Conservation (phyloP, 805 yeast species). For the Cyberlindnera meyerae region DNA sequence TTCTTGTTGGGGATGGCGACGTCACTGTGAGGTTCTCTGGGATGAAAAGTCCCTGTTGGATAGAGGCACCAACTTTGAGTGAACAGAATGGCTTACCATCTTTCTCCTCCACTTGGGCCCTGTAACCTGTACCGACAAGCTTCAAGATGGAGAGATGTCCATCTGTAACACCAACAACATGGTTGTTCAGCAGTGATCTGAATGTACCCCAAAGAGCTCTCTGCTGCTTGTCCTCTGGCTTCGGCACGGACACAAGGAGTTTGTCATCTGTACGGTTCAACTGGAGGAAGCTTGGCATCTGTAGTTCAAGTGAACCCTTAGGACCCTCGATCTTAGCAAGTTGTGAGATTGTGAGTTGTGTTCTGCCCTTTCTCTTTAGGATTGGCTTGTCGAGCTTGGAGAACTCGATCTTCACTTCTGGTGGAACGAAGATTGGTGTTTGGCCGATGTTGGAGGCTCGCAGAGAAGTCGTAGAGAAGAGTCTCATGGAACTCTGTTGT, state of each 20-base stretch:
- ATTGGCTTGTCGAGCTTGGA: constrained; percentile 51
- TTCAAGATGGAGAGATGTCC: constrained; percentile 86
- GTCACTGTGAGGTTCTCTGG: constrained; percentile 74
- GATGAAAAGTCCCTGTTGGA: constrained; percentile 66
- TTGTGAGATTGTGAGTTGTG: constrained; percentile 52
- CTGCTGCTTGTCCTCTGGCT: constrained; percentile 58
- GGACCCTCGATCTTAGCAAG: constrained; percentile 69
- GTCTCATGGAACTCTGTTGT: constrained; percentile 20
- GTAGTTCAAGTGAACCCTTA: constrained; percentile 57
- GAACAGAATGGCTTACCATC: constrained; percentile 50
- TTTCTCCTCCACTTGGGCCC: constrained; percentile 68
- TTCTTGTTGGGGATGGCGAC: constrained; percentile 80
- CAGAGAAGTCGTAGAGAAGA: constrained; percentile 30
- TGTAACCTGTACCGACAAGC: constrained; percentile 95
- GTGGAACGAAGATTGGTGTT: constrained; percentile 64
- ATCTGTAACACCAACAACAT: constrained; percentile 83
- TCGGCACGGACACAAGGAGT: constrained; percentile 51
- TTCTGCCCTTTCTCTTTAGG: constrained; percentile 62
- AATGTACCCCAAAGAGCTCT: constrained; percentile 94
- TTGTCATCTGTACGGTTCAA: constrained; percentile 36
- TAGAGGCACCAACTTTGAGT: constrained; percentile 85
- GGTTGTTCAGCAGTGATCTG: constrained; percentile 71
- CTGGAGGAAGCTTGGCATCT: constrained; percentile 68
- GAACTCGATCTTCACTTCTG: constrained; percentile 49
- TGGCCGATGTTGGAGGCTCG: constrained; percentile 70